Conservation (phyloP, 2,329 filamentous ascomycete species). For the Sclerotiophoma versabilis region DNA sequence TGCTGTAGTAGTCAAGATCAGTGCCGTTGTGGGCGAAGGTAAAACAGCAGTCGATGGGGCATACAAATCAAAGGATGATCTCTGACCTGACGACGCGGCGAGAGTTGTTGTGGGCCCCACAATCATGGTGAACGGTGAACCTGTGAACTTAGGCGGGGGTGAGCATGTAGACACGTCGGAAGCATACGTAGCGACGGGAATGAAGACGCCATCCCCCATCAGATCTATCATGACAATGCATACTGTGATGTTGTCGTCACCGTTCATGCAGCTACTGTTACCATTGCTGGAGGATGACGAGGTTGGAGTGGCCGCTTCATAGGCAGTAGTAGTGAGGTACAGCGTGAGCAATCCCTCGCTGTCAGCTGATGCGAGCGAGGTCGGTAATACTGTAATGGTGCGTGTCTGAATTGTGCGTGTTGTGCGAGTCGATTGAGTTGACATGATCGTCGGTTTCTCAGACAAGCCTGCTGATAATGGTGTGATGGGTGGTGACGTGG, state of each 20-base stretch:
- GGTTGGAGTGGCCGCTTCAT: not conserved
- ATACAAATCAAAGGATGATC: not conserved
- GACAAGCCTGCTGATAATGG: not conserved
- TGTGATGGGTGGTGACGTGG: not conserved
- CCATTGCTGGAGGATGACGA: not conserved
- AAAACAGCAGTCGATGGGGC: not conserved
- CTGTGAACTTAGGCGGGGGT: not conserved
- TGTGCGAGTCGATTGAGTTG: not conserved
- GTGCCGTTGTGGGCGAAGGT: not conserved
- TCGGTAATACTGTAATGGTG: not conserved
- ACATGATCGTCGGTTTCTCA: not conserved
- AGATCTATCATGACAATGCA: conserved; percentile 2
- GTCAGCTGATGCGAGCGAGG: not conserved
- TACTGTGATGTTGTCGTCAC: not conserved
- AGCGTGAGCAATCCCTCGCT: not conserved
- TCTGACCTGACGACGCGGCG: not conserved
- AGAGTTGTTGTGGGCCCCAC: not conserved
- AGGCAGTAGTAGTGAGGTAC: not conserved
- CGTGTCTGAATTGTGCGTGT: not conserved
- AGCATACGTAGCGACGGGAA: not conserved
- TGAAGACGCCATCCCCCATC: not conserved
- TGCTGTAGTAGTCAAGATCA: not conserved
- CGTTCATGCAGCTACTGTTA: not conserved
- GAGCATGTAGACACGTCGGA: not conserved
- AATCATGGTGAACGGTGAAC: not conserved